Base-by-base conservation (phyloP, 352 stramenopile species). In the Phytophthora pseudosyringae region DNA sequence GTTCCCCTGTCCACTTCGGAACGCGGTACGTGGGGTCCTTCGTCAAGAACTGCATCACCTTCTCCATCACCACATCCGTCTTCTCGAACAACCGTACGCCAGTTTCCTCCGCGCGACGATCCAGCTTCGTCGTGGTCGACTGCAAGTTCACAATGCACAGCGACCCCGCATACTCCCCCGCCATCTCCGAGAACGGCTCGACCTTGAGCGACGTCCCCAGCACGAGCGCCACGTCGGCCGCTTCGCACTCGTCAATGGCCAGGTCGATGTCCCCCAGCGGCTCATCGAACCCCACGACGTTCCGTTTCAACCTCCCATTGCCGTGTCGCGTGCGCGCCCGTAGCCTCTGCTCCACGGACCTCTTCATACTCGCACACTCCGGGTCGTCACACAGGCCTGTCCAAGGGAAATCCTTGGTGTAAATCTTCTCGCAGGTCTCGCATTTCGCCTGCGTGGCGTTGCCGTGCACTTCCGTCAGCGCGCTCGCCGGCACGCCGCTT, bases 361-460 rank as follows among this genome's bases (percentile, higher is more conserved):
- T 65, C 67, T 90, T 91, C 8, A 79, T 89, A 60, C 83, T 91
- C 35, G 81, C 68, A 62, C 86, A 94, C 40, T 72, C 63, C 0
- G 61, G 46, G 46, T 89, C 80, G 52, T 88, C 71, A 71, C 86
- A 94, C 28, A 94, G 67, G 5, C 86, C 86, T 0, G 76, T 88
- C 67, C 75, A 78, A 1, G 86, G 86, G 49, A 94, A 94, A 48
- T 89, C 71, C 5, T 59, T 56, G 49, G 75, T 81, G 66, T 95
- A 95, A 51, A 93, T 78, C 69, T 92, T 93, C 76, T 93, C 86
- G 51, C 86, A 95, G 29, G 84, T 95, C 64, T 95, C 84, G 53
- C 86, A 95, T 40, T 90, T 90, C 31, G 82, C 86, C 18, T 91
- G 83, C 25, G 82, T 95, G 21, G 84, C 84, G 65, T 95, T 95